Base-by-base conservation (phyloP, 2,329 filamentous ascomycete genomes). In the Apiospora malaysiana region DNA sequence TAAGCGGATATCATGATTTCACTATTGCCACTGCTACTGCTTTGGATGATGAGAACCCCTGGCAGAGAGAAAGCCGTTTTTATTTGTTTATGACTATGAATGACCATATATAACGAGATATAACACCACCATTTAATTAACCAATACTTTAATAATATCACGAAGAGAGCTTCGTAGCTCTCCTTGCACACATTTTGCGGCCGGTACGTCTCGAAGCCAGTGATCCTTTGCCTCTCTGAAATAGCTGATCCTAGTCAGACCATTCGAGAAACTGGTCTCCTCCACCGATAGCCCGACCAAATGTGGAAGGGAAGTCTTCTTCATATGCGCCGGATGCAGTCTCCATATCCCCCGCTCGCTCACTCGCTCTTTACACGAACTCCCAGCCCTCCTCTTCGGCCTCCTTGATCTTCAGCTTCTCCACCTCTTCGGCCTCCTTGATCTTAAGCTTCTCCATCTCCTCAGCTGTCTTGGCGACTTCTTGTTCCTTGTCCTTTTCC, bases 321-420 rank as follows among this genome's bases (percentile, higher is more conserved):
- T 18, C 65, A 46, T 46, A 10, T 21, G 5, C 40, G n/a, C n/a
- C 10, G 21, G 4, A 43, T 27, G 23, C 32, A 9, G 32, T 27
- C 10, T n/a, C 67, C 42, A 51, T 23, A 9, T 42, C 40, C 12
- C 9, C 10, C 40, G 9, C 40, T 42, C 40, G 12, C 4, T 45
- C 10, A 3, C 42, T 16, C 42, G 12, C 42, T 45, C 42, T 18
- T 25, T 68, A 68, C 67, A 68, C 40, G 8, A 68, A 40, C 67
- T 68, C 45, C 70, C 70, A 71, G 43, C 45, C 70, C 18, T 71
- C 70, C 3, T 69, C 49, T n/a, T 71, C 70, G 18, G 66, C 66
- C 21, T 70, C 69, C 14, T 37, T 21, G 23, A 49, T n/a, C 37
- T 40, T 37, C 6, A 63, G 21, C 66, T 63, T 46, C 66, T 65